Percentiles rank a stretch among this genome's conserved stretches.
These are phyloP conservation scores for Coniferiporia weirii DNA, from an alignment of 1,284 basidiomycete species.

Conservation along the genomic window DNA sequence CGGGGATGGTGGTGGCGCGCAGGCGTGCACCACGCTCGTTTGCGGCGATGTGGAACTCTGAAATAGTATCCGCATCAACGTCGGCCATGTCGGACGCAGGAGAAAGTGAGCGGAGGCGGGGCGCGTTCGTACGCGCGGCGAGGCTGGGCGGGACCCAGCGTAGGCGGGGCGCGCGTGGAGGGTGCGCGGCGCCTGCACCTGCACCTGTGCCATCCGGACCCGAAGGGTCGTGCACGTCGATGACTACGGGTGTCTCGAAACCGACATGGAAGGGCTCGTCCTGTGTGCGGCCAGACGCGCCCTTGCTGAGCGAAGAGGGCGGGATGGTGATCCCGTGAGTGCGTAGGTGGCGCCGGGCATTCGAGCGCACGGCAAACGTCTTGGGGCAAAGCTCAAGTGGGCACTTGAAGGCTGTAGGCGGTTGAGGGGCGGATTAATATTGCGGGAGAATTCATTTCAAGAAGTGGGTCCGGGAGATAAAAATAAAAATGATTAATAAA, in stretches of 20 bases:
- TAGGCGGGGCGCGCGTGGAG: constrained; percentile 29
- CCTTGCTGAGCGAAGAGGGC: constrained; percentile 10
- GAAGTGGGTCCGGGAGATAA: neutral
- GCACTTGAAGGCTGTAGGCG: constrained; percentile 45
- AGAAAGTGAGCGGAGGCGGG: constrained; percentile 18
- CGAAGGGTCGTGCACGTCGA: constrained; percentile 34
- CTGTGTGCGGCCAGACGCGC: constrained; percentile 18
- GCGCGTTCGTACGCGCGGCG: constrained; percentile 28
- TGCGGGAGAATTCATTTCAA: neutral
- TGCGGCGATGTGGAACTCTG: neutral
- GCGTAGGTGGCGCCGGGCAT: constrained; percentile 54
- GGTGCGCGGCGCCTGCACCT: neutral
- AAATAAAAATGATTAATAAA: neutral
- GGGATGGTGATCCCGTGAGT: constrained; percentile 40
- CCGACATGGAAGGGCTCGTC: constrained; percentile 34
- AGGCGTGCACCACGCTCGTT: neutral
- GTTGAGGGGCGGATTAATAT: neutral
- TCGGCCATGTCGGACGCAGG: constrained; percentile 19
- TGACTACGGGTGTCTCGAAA: constrained; percentile 41
- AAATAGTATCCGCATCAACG: constrained; percentile 25
- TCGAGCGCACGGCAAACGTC: constrained; percentile 56
- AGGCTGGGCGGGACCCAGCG: constrained; percentile 40
- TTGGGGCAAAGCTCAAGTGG: constrained; percentile 42
- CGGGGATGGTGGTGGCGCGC: neutral
- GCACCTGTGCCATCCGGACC: neutral